A percentile compares a stretch with the other conserved stretches of the same genome.
These are phyloP conservation scores for Phytophthora constricta DNA, from an alignment of 352 stramenopile species.

Conservation along the genomic window DNA sequence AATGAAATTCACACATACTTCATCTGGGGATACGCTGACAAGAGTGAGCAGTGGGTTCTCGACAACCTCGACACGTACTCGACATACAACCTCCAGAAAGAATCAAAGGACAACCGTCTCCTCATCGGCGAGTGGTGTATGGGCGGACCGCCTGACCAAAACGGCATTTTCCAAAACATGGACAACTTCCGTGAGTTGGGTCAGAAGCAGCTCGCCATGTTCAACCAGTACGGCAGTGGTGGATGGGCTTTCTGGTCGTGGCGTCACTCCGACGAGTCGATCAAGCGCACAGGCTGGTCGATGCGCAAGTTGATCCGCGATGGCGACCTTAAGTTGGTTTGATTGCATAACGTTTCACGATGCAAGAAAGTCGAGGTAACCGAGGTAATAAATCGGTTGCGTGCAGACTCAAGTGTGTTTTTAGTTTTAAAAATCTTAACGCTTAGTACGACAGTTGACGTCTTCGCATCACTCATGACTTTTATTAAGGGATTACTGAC, in stretches of 20 bases:
- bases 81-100: slow-evolving; percentile 11
- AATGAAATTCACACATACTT: slow-evolving; percentile 66
- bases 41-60: slow-evolving; percentile 27
- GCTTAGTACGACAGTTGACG: no score
- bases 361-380: no score
- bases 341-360: no score
- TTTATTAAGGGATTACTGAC: no score
- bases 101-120: slow-evolving; percentile 10
- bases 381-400: no score
- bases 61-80: slow-evolving; percentile 30
- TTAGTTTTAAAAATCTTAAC: no score
- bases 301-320: slow-evolving; percentile 31
- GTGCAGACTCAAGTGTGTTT: no score
- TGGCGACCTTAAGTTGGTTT: slow-evolving; percentile 14
- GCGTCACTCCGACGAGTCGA: slow-evolving; percentile 44
- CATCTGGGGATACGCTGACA: slow-evolving; percentile 42
- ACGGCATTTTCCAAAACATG: slow-evolving; percentile 31
- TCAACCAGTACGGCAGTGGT: slow-evolving; percentile 12
- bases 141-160: slow-evolving; percentile 25
- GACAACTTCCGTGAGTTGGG: slow-evolving; percentile 34
- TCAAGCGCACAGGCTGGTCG: slow-evolving; percentile 41
- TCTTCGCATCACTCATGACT: no score
- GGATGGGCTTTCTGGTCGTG: slow-evolving; percentile 62
- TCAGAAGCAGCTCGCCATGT: slow-evolving; percentile 36
- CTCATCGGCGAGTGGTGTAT: slow-evolving; percentile 65